Evolutionary conservation across 345 rosid genomes (phyloP), one percentile per base, ranked within the genome.

Genomic region (Cardamine chenopodiifolia): DNA sequence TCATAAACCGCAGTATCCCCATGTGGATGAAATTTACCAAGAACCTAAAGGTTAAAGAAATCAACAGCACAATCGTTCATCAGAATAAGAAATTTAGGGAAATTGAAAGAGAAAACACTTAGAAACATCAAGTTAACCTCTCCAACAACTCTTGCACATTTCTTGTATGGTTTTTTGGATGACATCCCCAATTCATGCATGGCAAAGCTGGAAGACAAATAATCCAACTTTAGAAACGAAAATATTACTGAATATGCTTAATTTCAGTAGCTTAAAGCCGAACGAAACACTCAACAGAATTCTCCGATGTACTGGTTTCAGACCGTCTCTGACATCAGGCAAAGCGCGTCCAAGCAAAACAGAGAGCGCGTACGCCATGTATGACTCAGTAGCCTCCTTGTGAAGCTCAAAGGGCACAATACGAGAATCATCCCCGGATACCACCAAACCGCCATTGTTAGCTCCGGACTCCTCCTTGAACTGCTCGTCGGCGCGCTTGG

Each of bases 91-190:
- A 20, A 14, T 0, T 62, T 22, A 8, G 12, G 40, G 28, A 61
- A 45, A 23, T 35, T 6, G 20, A 29, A 58, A 18, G 18, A 5
- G 20, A 40, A 59, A 40, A 23, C 35, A 26, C 22, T 20, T 8
- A 25, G 18, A 52, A 39, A 60, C 31, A 72, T 39, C 15, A 59
- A 35, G 2, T 48, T 68, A 31, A 91, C 98, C 97, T 94, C 98
- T 74, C 98, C 98, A 69, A 94, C 98, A 75, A 94, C 97, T 82
- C 98, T 87, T 26, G 98, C 98, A 83, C 97, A 91, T 81, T 94
- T 94, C 85, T 87, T 94, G 85, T 87, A 94, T 11, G 98, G 97
- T 68, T 88, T 94, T 49, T 83, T 88, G 0, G 97, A 94, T 22
- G 95, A 82, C 79, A 94, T 96, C 49, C 98, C 97, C 65, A 94